Percentiles rank a stretch among this genome's conserved stretches.
Conservation (phyloP, 306 rosid genomes). For the Cotoneaster glaucophyllus region DNA sequence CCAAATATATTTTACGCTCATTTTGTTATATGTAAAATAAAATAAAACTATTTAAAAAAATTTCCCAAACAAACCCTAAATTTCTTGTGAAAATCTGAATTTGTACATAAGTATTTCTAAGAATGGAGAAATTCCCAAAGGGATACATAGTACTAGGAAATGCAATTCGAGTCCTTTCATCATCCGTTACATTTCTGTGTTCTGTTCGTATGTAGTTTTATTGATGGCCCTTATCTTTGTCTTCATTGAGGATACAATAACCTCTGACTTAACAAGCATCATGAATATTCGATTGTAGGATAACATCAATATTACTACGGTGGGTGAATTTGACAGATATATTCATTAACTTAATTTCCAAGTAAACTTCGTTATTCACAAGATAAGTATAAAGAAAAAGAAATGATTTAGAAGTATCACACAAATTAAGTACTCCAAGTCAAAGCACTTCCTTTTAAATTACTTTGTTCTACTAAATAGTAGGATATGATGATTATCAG, state of each 20-base stretch:
- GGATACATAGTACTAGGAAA: no score
- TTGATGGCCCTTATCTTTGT: background rate
- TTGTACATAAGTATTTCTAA: no score
- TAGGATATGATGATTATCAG: slow-evolving; percentile 8
- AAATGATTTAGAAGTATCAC: background rate
- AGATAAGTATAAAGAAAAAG: slow-evolving; percentile 15
- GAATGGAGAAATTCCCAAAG: no score
- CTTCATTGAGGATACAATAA: background rate
- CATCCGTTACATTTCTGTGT: background rate
- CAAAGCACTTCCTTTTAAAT: background rate
- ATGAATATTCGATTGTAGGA: slow-evolving; percentile 5
- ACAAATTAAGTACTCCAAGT: background rate
- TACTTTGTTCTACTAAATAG: background rate
- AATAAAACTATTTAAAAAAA: no score
- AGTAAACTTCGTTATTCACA: slow-evolving; percentile 27
- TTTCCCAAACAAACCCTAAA: no score
- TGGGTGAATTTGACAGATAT: slow-evolving; percentile 14
- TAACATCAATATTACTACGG: slow-evolving; percentile 5
- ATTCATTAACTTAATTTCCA: background rate
- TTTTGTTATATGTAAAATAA: no score
- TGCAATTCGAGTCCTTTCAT: no score
- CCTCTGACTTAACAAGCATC: background rate
- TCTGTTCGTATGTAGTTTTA: background rate
- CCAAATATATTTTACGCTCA: no score
- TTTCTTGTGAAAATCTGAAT: no score